Conservation (phyloP, 805 yeast genomes). For the Cyberlindnera veronae region DNA sequence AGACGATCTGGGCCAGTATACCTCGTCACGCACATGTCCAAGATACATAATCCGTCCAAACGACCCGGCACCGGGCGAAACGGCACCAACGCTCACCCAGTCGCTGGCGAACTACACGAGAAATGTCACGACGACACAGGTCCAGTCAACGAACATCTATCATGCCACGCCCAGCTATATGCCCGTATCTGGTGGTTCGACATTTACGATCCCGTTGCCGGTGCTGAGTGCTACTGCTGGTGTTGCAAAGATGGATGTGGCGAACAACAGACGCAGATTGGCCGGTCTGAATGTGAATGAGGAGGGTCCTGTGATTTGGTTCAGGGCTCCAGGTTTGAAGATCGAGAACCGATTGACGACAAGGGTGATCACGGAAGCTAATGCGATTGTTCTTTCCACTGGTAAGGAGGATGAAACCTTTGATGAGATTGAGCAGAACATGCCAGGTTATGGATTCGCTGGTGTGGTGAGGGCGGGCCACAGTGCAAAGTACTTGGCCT, state of each 20-base stretch:
- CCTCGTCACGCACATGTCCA: conserved; percentile 45
- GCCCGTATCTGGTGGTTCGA: conserved; percentile 25
- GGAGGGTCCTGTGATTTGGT: conserved; percentile 55
- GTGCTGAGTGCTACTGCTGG: conserved; percentile 21
- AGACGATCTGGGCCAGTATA: conserved; percentile 80
- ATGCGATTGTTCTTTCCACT: neutral
- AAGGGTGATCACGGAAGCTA: conserved; percentile 20
- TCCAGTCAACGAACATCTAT: conserved; percentile 15
- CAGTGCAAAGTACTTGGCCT: conserved; percentile 69
- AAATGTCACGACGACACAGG: conserved; percentile 14
- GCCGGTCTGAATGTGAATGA: conserved; percentile 18
- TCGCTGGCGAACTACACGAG: conserved; percentile 24
- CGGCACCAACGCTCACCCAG: conserved; percentile 15
- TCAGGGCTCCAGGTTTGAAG: conserved; percentile 60
- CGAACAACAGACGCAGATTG: conserved; percentile 30
- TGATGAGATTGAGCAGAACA: conserved; percentile 8
- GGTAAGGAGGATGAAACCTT: conserved; percentile 19
- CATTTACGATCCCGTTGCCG: conserved; percentile 33
- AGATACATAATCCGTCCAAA: conserved; percentile 42
- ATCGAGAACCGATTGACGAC: conserved; percentile 35
- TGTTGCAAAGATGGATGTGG: conserved; percentile 30
- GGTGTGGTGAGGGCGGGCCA: conserved; percentile 54
- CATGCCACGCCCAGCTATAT: conserved; percentile 27
- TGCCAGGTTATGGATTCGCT: conserved; percentile 27
- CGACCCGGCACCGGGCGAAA: conserved; percentile 32